A percentile compares a stretch with the other conserved stretches of the same genome.
Conservation (phyloP, 441 rosid species). For the Populus hybrid region DNA sequence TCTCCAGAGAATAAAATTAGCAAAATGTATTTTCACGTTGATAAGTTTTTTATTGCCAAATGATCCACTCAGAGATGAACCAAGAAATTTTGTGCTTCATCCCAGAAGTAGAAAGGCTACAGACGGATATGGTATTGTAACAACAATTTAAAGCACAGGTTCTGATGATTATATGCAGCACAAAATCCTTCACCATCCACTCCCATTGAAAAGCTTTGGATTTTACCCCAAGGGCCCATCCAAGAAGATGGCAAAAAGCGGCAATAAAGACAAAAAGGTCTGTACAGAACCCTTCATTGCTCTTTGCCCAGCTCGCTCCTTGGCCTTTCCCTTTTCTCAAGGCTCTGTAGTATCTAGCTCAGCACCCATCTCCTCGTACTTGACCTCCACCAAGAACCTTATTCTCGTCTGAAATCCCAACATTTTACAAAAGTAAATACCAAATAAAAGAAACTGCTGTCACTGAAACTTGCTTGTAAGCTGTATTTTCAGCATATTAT, state of each 20-base stretch:
- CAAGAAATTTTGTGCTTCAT: neutral
- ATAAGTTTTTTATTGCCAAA: neutral
- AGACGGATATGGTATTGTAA: neutral
- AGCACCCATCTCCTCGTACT: slow-evolving; percentile 65
- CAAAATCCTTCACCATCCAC: neutral
- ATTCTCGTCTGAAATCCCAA: slow-evolving; percentile 48
- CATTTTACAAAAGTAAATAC: neutral
- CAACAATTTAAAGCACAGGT: neutral
- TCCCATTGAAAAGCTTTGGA: neutral
- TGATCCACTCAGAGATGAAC: neutral
- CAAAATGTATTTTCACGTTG: neutral
- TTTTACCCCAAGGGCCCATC: neutral
- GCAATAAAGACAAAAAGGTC: neutral
- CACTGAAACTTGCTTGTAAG: neutral
- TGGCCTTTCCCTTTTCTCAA: neutral
- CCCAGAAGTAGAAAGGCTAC: neutral
- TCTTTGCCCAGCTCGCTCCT: neutral
- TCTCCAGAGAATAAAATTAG: neutral
- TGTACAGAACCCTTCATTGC: neutral
- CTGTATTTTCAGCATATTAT: neutral
- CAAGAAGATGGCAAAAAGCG: neutral
- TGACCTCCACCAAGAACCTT: slow-evolving; percentile 69
- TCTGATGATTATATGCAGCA: neutral
- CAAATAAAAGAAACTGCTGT: neutral
- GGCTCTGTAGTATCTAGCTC: slow-evolving; percentile 35